Evolutionary conservation across 202 grass and related monocot species (phyloP).

Genomic region (Musa balbisiana): DNA sequence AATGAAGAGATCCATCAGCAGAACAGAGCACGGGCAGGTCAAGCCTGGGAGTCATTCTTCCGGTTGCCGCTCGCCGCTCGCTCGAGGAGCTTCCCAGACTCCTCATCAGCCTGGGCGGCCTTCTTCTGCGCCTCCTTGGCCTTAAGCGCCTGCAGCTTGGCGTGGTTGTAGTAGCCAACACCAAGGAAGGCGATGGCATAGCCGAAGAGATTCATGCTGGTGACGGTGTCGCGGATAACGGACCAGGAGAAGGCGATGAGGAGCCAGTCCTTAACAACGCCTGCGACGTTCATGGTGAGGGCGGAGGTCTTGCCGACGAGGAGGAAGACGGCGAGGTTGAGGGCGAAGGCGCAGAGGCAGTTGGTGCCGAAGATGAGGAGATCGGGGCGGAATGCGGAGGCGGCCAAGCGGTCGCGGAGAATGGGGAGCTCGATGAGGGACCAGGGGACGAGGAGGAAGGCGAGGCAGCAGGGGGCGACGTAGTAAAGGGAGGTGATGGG

Average conservation of each 20-base stretch:
- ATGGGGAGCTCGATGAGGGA: constrained; percentile 75
- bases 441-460: constrained; percentile 81
- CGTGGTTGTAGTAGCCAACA: constrained; percentile 91
- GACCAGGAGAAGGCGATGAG: constrained; percentile 98
- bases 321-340: constrained; percentile 85
- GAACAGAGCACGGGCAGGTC: constrained; percentile 15
- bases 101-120: constrained; percentile 53
- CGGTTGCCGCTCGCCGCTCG: constrained; percentile 46
- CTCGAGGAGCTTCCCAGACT: constrained; percentile 73
- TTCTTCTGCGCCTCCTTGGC: constrained; percentile 96
- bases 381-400: constrained; percentile 56
- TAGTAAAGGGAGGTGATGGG: constrained; percentile 98
- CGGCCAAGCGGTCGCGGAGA: constrained; percentile 34
- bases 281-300: constrained; percentile 92
- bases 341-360: constrained; percentile 91
- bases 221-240: constrained; percentile 90
- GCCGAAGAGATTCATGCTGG: constrained; percentile 80
- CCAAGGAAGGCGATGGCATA: constrained; percentile 86
- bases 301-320: constrained; percentile 97
- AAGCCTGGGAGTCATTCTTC: constrained; percentile 80
- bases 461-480: constrained; percentile 84
- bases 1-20: background rate
- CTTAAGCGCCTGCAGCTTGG: constrained; percentile 94
- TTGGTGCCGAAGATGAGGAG: constrained; percentile 84
- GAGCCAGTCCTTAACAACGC: constrained; percentile 97